Conservation (phyloP, 345 rosid genomes). For the Camelina hispida region DNA sequence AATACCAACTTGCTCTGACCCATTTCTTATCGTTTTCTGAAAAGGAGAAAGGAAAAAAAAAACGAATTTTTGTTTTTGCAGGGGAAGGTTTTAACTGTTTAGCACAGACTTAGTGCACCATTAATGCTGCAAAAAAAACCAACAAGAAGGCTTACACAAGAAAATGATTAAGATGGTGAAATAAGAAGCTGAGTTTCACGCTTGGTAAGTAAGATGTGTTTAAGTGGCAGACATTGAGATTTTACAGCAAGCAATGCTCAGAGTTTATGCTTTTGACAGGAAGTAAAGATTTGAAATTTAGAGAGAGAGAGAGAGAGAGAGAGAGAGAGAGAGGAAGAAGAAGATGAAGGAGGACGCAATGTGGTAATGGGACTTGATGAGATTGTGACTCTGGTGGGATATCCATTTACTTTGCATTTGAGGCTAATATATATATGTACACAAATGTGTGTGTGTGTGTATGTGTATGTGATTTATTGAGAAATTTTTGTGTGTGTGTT, state of each 20-base stretch:
- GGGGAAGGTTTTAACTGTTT: conserved; percentile 43
- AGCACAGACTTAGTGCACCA: conserved; percentile 51
- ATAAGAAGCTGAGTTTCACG: conserved; percentile 36
- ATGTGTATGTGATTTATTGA: conserved; percentile 42
- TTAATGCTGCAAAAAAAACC: conserved; percentile 40
- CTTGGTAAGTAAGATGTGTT: conserved; percentile 33
- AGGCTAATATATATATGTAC: conserved; percentile 34
- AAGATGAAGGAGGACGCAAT: conserved; percentile 33
- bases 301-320: conserved; percentile 33
- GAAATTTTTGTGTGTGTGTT: conserved; percentile 42
- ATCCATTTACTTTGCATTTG: conserved; percentile 65
- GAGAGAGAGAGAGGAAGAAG: conserved; percentile 32
- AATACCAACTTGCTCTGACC: conserved; percentile 47
- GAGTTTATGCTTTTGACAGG: conserved; percentile 32
- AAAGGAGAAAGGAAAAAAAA: conserved; percentile 4
- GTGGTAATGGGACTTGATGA: conserved; percentile 50
- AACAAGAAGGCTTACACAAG: conserved; percentile 21
- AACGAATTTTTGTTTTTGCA: not conserved
- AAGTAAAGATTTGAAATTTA: conserved; percentile 36
- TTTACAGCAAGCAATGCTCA: conserved; percentile 42
- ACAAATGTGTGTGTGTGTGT: conserved; percentile 4
- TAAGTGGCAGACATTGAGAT: conserved; percentile 77
- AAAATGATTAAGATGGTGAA: conserved; percentile 43
- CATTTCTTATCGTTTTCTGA: conserved; percentile 41
- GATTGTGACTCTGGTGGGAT: conserved; percentile 63